Evolutionary conservation across 768 basidiomycete species (phyloP).

Genomic region (Tylopilus subfusipes): DNA sequence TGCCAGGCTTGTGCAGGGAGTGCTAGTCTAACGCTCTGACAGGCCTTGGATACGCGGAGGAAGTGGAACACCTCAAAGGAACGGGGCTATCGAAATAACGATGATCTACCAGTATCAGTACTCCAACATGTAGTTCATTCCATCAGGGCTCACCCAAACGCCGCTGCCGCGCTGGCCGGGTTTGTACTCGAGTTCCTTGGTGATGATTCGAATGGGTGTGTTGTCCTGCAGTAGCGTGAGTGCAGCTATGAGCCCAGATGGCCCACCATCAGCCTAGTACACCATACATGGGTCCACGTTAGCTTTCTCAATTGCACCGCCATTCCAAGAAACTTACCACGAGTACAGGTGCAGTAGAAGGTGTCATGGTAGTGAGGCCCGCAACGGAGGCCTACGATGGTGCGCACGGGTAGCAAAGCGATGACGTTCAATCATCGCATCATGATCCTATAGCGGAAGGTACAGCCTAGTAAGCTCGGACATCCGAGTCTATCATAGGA

Average conservation of each 20-base stretch:
- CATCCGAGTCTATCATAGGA: too few species aligned
- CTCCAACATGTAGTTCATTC: neutral
- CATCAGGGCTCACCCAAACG: constrained; percentile 32
- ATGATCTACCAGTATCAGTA: neutral
- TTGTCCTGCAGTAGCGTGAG: constrained; percentile 39
- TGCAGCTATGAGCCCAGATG: constrained; percentile 31
- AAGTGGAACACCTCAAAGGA: constrained; percentile 43
- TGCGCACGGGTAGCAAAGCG: neutral
- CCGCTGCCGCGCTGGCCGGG: constrained; percentile 39
- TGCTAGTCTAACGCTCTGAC: constrained; percentile 28
- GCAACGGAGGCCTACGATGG: neutral
- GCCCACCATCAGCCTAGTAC: constrained; percentile 27
- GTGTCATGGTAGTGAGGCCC: constrained; percentile 2
- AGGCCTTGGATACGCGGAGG: constrained; percentile 38
- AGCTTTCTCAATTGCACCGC: neutral
- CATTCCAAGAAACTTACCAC: constrained; percentile 10
- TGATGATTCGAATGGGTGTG: constrained; percentile 49
- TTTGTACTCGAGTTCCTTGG: constrained; percentile 38
- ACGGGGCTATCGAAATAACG: constrained; percentile 20
- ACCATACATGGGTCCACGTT: neutral
- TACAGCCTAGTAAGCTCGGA: neutral
- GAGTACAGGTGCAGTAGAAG: constrained; percentile 17
- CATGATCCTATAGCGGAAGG: neutral
- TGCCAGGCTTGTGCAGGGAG: constrained; percentile 32
- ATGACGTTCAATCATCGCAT: too few species aligned